A percentile compares a stretch with the other conserved stretches of the same genome.
Evolutionary conservation across 495 filamentous ascomycete species (phyloP).

Genomic region (Neurospora sp.): DNA sequence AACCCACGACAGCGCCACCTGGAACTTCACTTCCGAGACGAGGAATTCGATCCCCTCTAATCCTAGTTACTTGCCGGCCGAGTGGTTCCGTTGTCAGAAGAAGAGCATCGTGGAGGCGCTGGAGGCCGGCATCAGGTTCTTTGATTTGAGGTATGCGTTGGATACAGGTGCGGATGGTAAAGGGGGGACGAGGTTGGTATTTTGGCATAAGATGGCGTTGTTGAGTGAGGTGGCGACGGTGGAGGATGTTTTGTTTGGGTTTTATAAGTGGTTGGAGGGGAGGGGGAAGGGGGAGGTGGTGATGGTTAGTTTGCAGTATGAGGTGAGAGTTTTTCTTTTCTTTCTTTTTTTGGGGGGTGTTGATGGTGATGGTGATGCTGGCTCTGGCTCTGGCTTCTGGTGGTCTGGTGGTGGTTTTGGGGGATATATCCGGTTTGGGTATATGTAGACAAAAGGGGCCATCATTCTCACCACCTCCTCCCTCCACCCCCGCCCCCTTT

Average conservation of each 20-base stretch:
- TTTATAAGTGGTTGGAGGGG: slow-evolving; percentile 47
- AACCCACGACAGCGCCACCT: slow-evolving; percentile 44
- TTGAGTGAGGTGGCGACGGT: slow-evolving; percentile 34
- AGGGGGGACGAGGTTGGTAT: slow-evolving; percentile 30
- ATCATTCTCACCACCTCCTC: background rate
- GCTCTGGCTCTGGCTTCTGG: too few species aligned
- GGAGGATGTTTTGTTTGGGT: slow-evolving; percentile 38
- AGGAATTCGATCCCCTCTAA: slow-evolving; percentile 28
- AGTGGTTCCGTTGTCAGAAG: slow-evolving; percentile 35
- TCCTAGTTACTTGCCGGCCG: slow-evolving; percentile 17
- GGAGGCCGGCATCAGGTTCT: slow-evolving; percentile 38
- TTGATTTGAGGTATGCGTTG: slow-evolving; percentile 39
- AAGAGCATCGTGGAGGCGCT: slow-evolving; percentile 27
- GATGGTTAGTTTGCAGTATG: slow-evolving; percentile 75
- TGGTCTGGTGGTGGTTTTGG: too few species aligned
- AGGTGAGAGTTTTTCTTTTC: slow-evolving; percentile 20
- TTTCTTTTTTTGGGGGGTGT: background rate
- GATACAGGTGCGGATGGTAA: slow-evolving; percentile 26
- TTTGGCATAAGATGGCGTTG: slow-evolving; percentile 40
- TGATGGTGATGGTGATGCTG: too few species aligned
- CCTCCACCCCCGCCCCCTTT: too few species aligned
- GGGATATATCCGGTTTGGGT: too few species aligned
- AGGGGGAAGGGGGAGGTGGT: slow-evolving; percentile 58
- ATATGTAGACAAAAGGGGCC: background rate
- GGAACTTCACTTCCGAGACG: slow-evolving; percentile 41